Conservation (phyloP, 768 basidiomycete genomes). For the Sporobolomyces pararoseus region DNA sequence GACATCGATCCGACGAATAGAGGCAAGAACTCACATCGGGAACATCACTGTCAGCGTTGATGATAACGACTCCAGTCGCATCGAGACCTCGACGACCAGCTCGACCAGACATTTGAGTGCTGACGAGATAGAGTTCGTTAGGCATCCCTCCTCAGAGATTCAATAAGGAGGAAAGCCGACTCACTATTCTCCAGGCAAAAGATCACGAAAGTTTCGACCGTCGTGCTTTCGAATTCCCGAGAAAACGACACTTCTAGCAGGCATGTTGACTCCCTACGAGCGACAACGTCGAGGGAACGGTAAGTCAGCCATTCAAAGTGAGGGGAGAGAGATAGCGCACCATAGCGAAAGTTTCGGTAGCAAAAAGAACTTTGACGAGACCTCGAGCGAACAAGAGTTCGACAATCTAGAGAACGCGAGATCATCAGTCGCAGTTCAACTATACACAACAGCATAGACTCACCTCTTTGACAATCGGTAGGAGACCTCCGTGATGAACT, state of each 20-base stretch:
- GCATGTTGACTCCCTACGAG: constrained; percentile 95
- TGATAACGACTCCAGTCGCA: constrained; percentile 89
- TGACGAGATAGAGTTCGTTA: constrained; percentile 55
- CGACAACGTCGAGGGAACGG: no score
- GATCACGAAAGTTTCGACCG: constrained; percentile 82
- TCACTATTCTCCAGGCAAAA: constrained; percentile 62
- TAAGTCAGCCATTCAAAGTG: no score
- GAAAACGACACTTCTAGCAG: constrained; percentile 93
- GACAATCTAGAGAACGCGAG: constrained; percentile 61
- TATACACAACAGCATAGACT: constrained; percentile 34
- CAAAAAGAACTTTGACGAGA: constrained; percentile 91
- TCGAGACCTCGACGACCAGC: constrained; percentile 95
- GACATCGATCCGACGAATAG: no score
- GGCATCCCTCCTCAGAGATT: not conserved
- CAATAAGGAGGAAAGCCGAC: not conserved
- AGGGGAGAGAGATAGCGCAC: constrained; percentile 51
- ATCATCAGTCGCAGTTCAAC: not conserved
- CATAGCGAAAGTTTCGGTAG: constrained; percentile 99
- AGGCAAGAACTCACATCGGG: constrained; percentile 64
- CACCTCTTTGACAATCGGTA: constrained; percentile 96
- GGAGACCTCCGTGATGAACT: constrained; percentile 91
- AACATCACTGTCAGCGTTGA: constrained; percentile 73
- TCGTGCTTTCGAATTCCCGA: constrained; percentile 93
- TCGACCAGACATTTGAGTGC: constrained; percentile 98
- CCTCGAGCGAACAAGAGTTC: constrained; percentile 94